Base-by-base conservation (phyloP, 257 asterid genomes). In the Jasminum sambac region DNA sequence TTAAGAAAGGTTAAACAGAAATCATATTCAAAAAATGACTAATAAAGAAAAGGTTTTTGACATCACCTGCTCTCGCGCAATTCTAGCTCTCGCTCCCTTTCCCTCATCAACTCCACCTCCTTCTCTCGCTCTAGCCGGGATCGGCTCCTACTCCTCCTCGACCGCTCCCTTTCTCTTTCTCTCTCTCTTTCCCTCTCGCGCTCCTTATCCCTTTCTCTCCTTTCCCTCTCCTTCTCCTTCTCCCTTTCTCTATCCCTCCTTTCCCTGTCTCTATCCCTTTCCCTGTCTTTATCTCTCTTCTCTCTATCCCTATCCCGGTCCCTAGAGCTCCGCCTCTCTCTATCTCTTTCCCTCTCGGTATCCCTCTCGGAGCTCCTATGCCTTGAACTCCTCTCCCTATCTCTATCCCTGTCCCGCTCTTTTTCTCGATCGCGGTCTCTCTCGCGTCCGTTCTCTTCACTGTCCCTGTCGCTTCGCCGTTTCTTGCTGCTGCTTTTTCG, bases 21-120 rank as follows among this genome's bases (percentile, higher is more conserved):
- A 41, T 0, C 19, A 50, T 21, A n/a, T 23, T 34, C 19, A 34
- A 26, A 74, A 16, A 24, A 14, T 38, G 13, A 58, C 38, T 13
- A 59, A 55, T 0, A 36, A 71, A 63, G 26, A 59, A 76, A 76
- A 55, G 73, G 65, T 36, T 21, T 43, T 17, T 39, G 43, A 72
- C 70, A 74, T 85, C 85, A 95, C 99, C 99, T 95, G 98, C 81
- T 85, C 41, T 95, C 99, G 5, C 36, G 62, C 62, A 55, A 55
- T 55, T 55, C 62, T 19, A 55, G 62, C 72, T 88, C 96, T 6
- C 94, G 92, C 80, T 91, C 97, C 62, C 82, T 84, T 66, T 87
- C 96, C 80, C 86, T 81, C 65, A 79, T 3, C 85, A 79, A 41
- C 52, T 90, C 96, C 78, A 61, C 78, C 83, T 91, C 97, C 76